Base-by-base conservation (phyloP, 2,329 filamentous ascomycete genomes). In the Fusarium chaquense region DNA sequence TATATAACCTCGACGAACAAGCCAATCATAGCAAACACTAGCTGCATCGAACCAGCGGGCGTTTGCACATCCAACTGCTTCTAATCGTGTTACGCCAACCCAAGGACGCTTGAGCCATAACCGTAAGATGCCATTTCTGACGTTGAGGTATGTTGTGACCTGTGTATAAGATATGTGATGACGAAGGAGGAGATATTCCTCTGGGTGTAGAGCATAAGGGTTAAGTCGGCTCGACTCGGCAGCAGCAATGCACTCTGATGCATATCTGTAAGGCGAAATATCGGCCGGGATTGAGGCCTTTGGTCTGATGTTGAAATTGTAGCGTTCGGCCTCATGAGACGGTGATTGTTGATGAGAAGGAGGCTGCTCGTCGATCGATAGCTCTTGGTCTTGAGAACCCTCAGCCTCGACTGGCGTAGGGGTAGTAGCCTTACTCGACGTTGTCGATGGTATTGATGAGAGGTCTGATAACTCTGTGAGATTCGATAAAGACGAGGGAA, bases 91-190 rank as follows among this genome's bases (percentile, higher is more conserved):
- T 15, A 99, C 92, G 65, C 89, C 89, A 43, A 94, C 88, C 77
- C 94, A 89, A 10, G 96, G 93, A 76, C 97, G 97, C 72, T 91
- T 88, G 36, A 92, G 87, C 96, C 96, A 99, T 41, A 98, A 81
- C 58, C 96, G 88, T 55, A 99, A 83, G 62, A 99, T 97, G 18
- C 93, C 93, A 78, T 99, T 99, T 73, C 96, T 89, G 67, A 99
- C 96, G 78, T 98, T 98, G 56, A 99, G 84, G 80, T 99, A 99
- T 15, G 93, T 93, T 4, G 95, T 98, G 71, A 98, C 93, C 80
- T 99, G 96, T 33, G 91, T 86, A 74, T 93, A 90, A 76, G 91
- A 97, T 72, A 99, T 89, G 74, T 97, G 90, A 66, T 92, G 86
- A 66, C 93, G 89, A 41, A 99, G 82, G 63, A 97, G 85, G 62